Base-by-base conservation (phyloP, 306 rosid genomes). In the Lablab purpureus region DNA sequence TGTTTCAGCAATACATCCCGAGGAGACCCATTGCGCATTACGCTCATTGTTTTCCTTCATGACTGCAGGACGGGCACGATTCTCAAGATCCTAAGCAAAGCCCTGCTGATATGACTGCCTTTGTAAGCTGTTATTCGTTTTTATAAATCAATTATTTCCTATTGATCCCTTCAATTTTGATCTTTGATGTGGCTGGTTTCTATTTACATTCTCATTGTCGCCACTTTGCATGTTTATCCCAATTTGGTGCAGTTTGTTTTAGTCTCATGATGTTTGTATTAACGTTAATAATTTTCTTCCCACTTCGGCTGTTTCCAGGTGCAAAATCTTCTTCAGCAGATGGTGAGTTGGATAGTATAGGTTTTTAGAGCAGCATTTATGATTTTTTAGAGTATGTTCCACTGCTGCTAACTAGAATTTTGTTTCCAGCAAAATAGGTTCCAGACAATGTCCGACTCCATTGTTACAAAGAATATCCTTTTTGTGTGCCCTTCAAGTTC, bases 291-390 rank as follows among this genome's bases (percentile, higher is more conserved):
- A n/a, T n/a, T n/a, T n/a, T n/a, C n/a, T n/a, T n/a, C 63, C 52
- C 43, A 21, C 40, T 25, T 50, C 77, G 37, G 41, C 17, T 58
- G 14, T 73, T 36, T 80, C 47, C 91, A 95, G 99, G 99, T 95
- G 87, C 98, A 93, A 83, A 92, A 91, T 86, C 98, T 95, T 87
- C 98, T 93, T 83, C 97, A 95, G 73, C 99, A 95, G 82, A 93
- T 95, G 99, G 99, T 95, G 87, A 91, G 97, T 83, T 84, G 15
- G 77, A 41, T 67, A 19, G 8, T 67, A 19, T 81, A 15, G 80
- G 45, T 64, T 79, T 22, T 17, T 23, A 10, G 69, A 78, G 85
- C 19, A 75, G 55, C 60, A 69, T 67, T 76, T 73, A 9, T 82
- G 76, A 40, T 41, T 65, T 72, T 10, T 62, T 6, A 4, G 41